Evolutionary conservation across 257 asterid genomes (phyloP).

Genomic region (Coffea eugenioides): DNA sequence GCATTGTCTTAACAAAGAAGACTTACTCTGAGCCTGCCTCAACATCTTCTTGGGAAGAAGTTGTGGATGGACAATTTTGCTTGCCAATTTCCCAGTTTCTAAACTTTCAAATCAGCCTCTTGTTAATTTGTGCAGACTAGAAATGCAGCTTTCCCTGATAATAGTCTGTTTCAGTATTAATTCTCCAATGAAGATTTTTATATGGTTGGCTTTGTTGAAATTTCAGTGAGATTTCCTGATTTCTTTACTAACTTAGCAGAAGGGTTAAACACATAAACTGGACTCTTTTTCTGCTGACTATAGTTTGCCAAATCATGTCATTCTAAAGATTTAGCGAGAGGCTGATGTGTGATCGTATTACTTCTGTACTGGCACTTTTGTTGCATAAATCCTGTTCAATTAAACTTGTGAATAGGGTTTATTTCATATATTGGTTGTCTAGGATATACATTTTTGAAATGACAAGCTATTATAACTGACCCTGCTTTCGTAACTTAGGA

Average conservation of each 20-base stretch:
- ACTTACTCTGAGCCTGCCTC: too few species aligned
- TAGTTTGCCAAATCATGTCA: neutral
- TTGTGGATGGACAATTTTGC: too few species aligned
- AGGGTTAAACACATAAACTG: neutral
- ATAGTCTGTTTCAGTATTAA: neutral
- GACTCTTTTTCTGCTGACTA: neutral
- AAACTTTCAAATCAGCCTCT: neutral
- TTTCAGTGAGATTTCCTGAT: neutral
- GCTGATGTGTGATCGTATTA: too few species aligned
- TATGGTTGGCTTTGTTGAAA: neutral
- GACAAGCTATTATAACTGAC: neutral
- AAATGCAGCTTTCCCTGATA: too few species aligned
- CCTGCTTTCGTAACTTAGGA: conserved; percentile 34
- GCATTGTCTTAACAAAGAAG: too few species aligned
- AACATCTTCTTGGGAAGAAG: too few species aligned
- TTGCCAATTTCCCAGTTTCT: too few species aligned
- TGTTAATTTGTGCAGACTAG: neutral
- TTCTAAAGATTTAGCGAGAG: neutral
- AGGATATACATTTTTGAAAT: neutral
- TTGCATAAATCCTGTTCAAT: neutral
- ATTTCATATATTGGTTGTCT: neutral
- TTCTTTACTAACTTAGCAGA: neutral
- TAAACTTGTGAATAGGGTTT: neutral
- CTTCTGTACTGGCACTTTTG: neutral
- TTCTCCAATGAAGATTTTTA: neutral